Conservation (phyloP, 2,329 filamentous ascomycete species). For the Colletotrichum endophyticum region DNA sequence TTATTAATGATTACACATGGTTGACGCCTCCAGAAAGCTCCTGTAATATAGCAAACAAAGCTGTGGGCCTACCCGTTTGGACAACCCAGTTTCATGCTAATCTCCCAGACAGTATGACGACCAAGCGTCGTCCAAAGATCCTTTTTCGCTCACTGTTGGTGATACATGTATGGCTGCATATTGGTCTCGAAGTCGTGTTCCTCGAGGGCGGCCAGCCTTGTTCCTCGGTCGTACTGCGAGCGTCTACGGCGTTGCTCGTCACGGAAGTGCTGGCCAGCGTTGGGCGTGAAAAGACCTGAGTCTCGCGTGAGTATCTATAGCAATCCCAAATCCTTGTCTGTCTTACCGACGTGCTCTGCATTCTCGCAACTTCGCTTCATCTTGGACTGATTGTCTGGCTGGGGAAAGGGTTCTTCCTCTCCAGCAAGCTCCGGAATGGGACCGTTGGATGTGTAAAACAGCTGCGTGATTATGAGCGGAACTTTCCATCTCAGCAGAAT, state of each 20-base stretch:
- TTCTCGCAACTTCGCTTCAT: slow-evolving; percentile 88
- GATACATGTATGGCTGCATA: slow-evolving; percentile 36
- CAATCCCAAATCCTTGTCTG: slow-evolving; percentile 32
- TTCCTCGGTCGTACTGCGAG: slow-evolving; percentile 84
- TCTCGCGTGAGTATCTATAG: background rate
- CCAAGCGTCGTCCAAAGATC: background rate
- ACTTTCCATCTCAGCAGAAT: background rate
- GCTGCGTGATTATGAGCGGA: slow-evolving; percentile 33
- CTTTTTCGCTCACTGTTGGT: slow-evolving; percentile 16
- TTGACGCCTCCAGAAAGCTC: slow-evolving; percentile 15
- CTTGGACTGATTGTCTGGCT: slow-evolving; percentile 84
- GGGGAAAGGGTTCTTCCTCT: slow-evolving; percentile 76
- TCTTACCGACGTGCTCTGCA: slow-evolving; percentile 77
- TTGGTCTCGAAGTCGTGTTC: slow-evolving; percentile 59
- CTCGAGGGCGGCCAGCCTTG: slow-evolving; percentile 71
- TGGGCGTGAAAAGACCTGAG: slow-evolving; percentile 80
- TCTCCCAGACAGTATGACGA: background rate
- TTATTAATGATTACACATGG: slow-evolving; percentile 14
- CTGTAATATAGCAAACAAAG: slow-evolving; percentile 17
- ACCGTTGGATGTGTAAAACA: slow-evolving; percentile 57
- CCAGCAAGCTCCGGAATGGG: slow-evolving; percentile 62
- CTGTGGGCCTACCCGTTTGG: background rate
- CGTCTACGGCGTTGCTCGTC: slow-evolving; percentile 78
- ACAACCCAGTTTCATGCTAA: background rate
- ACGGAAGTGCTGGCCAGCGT: slow-evolving; percentile 73